A percentile compares a stretch with the other conserved stretches of the same genome.
Conservation (phyloP, 805 yeast genomes). For the Diddensiella caesifluorescens region DNA sequence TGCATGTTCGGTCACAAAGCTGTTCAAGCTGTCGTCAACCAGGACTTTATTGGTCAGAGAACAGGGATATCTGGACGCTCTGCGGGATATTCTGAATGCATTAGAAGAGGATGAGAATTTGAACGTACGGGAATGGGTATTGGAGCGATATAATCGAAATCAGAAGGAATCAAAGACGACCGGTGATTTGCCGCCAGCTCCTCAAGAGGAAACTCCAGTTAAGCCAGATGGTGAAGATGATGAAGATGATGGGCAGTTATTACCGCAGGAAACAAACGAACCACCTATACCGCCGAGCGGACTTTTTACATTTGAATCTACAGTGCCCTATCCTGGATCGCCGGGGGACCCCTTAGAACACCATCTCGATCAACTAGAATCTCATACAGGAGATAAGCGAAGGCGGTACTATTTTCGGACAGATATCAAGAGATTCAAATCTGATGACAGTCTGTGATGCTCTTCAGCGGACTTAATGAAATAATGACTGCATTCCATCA, state of each 20-base stretch:
- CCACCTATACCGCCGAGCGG: conserved; percentile 10
- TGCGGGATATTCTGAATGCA: conserved; percentile 20
- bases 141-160: conserved; percentile 3
- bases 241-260: neutral
- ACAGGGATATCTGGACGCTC: conserved; percentile 24
- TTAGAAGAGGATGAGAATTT: conserved; percentile 18
- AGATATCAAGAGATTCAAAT: conserved; percentile 1
- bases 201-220: neutral
- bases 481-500: no score
- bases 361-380: neutral
- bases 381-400: conserved; percentile 1
- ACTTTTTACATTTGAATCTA: conserved; percentile 6
- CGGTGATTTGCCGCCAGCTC: neutral
- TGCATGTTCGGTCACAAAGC: conserved; percentile 27
- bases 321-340: neutral
- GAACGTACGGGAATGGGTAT: conserved; percentile 23
- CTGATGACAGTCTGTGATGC: no score
- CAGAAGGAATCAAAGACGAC: no score
- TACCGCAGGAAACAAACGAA: neutral
- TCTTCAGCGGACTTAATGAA: no score
- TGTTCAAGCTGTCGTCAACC: conserved; percentile 25
- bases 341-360: neutral
- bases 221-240: neutral
- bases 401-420: conserved; percentile 1
- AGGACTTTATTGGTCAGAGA: conserved; percentile 17